Evolutionary conservation across 2,329 filamentous ascomycete species (phyloP), one percentile per base, ranked within the genome.

Genomic region (Teratosphaeria pseudoeucalypti): DNA sequence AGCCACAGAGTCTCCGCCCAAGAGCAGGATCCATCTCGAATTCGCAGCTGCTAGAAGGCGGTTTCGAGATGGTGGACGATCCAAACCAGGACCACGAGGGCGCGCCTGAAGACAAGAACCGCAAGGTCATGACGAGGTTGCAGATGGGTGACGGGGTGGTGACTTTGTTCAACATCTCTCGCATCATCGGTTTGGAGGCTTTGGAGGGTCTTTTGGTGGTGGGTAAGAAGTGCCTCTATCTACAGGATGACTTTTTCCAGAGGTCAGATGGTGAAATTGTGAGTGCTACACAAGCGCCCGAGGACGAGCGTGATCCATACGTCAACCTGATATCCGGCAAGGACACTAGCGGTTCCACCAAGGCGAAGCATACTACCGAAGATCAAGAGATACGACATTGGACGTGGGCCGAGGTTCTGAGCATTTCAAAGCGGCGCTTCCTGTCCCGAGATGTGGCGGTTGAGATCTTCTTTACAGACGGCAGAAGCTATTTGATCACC

Each of bases 391-490:
- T 88, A 1, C 84, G 92, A 66, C 87, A 88, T 71, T 99, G 94
- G 95, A 88, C 86, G 64, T 99, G 92, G 92, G 83, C 85, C 3
- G 92, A 97, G 71, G 86, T 97, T 14, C 89, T 97, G 66, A 96
- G 92, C 71, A 88, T 97, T 39, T 97, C 92, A 0, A 99, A 99
- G 73, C 85, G 95, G 23, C 87, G 92, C 6, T 99, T 97, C 73
- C 77, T 99, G 3, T 96, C 97, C 74, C 86, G 94, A 29, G 92
- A 99, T 69, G 94, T 99, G 12, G 91, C 90, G 0, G 85, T 97
- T n/a, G 94, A 99, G 71, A 83, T 96, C 2, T 99, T 99, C 77
- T 99, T 99, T 71, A 92, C 91, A 0, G 95, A 99, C 71, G 94
- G 94, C 1, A 87, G 91, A 59, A 99, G 94, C 75, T 99, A 97